These are phyloP conservation scores for Hemisphaericaspora nanyangensis DNA, from an alignment of 805 yeast genomes.

Conservation along the genomic window DNA sequence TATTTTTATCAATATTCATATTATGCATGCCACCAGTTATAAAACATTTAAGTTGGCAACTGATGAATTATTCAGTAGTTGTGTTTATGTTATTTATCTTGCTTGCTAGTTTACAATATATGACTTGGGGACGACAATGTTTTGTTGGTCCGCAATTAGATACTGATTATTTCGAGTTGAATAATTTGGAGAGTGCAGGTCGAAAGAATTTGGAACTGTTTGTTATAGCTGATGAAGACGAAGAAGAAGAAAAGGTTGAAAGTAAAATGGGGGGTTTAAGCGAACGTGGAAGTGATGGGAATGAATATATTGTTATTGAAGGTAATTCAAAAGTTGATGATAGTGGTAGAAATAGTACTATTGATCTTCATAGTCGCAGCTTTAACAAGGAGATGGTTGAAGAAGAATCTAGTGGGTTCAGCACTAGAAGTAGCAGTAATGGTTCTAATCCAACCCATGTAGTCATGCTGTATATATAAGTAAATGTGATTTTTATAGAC, in stretches of 20 bases:
- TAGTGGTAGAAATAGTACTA: neutral
- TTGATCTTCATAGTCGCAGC: neutral
- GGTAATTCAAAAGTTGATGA: neutral
- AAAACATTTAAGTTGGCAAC: slow-evolving; percentile 29
- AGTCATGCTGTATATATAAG: too few species aligned
- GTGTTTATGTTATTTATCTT: slow-evolving; percentile 49
- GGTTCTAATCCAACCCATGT: too few species aligned
- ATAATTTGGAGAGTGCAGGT: slow-evolving; percentile 23
- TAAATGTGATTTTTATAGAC: too few species aligned
- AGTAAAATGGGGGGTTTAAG: slow-evolving; percentile 5
- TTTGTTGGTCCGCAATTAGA: slow-evolving; percentile 65
- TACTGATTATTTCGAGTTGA: slow-evolving; percentile 37
- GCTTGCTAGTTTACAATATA: slow-evolving; percentile 50
- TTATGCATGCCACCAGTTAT: slow-evolving; percentile 71
- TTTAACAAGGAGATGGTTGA: neutral
- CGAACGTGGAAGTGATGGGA: neutral
- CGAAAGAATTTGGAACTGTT: slow-evolving; percentile 9
- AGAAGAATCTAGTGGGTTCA: neutral
- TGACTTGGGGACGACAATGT: slow-evolving; percentile 56
- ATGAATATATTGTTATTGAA: neutral
- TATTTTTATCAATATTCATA: slow-evolving; percentile 52
- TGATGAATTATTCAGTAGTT: slow-evolving; percentile 63
- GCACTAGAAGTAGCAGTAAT: neutral
- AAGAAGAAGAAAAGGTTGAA: slow-evolving; percentile 10
- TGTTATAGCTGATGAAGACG: slow-evolving; percentile 15